These are phyloP conservation scores for Sextonia rubra DNA, from an alignment of 164 flowering plant genomes.

Conservation along the genomic window DNA sequence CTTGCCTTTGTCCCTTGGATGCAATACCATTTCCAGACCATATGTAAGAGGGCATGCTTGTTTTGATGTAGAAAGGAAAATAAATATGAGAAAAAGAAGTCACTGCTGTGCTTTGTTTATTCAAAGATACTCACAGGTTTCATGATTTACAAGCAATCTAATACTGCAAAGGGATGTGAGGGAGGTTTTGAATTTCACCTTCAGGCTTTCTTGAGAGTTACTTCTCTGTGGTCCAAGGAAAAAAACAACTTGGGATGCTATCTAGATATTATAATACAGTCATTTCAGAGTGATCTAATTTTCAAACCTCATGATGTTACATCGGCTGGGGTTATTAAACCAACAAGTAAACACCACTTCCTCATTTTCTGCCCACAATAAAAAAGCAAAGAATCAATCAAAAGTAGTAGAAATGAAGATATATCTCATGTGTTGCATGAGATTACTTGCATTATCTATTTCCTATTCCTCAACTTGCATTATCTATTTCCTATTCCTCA, in stretches of 20 bases:
- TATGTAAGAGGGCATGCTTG: background rate
- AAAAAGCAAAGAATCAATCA: no score
- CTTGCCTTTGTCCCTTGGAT: background rate
- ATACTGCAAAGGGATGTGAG: background rate
- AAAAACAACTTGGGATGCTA: background rate
- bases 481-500: no score
- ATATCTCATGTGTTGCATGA: no score
- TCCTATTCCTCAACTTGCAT: no score
- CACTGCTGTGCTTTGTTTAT: no score
- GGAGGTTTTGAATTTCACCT: background rate
- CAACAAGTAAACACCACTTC: no score
- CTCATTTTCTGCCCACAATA: background rate
- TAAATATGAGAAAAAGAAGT: no score
- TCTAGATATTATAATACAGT: no score
- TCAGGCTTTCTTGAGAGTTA: background rate
- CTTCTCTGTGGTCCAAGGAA: background rate
- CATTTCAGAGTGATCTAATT: background rate
- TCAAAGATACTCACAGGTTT: background rate
- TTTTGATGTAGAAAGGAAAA: background rate
- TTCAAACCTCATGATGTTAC: background rate
- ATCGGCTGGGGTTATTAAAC: background rate
- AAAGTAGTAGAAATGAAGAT: background rate
- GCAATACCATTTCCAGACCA: background rate
- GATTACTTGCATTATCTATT: no score
- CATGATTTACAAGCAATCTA: background rate